Percentiles rank a stretch among this genome's conserved stretches.
Conservation (phyloP, 1,284 basidiomycete species). For the Sanghuangporus sanghuang region DNA sequence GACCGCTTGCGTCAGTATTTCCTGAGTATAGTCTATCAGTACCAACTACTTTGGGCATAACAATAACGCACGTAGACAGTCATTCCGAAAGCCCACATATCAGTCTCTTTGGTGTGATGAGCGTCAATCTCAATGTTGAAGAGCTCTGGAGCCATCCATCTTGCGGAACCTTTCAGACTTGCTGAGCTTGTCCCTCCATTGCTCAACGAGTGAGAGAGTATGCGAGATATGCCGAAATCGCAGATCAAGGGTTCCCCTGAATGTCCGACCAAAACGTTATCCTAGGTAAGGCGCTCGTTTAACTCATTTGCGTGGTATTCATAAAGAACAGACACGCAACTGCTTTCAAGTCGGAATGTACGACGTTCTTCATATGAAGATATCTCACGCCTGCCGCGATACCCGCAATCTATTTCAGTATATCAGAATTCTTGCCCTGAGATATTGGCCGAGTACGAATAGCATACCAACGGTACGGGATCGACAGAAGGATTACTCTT, state of each 20-base stretch:
- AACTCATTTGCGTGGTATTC: not conserved
- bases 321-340: not conserved
- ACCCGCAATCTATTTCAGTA: conserved; percentile 3
- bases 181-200: not conserved
- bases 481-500: not conserved
- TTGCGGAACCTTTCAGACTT: not conserved
- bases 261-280: conserved; percentile 8
- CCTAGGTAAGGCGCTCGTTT: not conserved
- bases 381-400: conserved; percentile 10
- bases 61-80: conserved; percentile 6
- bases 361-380: not conserved
- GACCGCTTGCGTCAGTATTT: not conserved
- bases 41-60: not conserved
- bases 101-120: not conserved
- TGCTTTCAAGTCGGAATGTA: conserved; percentile 14
- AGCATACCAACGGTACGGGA: conserved; percentile 2
- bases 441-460: not conserved
- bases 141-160: conserved; percentile 14
- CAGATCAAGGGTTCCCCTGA: conserved; percentile 1
- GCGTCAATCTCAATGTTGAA: not conserved
- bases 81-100: conserved; percentile 16
- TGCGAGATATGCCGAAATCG: conserved; percentile 15
- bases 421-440: not conserved
- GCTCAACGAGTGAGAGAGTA: not conserved
- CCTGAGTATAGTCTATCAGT: not conserved